phyloP scores from a whole-genome alignment of 2,329 filamentous ascomycete species.

The Aspergillus neoniger region DNA sequence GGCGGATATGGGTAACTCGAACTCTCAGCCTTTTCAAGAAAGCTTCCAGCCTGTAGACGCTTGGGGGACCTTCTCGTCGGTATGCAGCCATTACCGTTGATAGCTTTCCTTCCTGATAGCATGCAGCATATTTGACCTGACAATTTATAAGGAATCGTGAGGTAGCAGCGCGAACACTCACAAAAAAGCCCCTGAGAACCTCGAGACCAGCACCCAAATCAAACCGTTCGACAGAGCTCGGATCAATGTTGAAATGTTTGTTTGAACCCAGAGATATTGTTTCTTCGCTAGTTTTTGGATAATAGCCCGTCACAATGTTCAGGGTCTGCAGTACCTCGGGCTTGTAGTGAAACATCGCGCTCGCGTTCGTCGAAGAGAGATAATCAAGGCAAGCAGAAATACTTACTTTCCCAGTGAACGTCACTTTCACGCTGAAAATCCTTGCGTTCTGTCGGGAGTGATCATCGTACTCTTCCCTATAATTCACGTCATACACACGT shows the following conservation, averaged over 20 bases:
- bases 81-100: not conserved
- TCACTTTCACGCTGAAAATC: not conserved
- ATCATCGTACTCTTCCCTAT: not conserved
- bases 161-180: slow-evolving; percentile 61
- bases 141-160: slow-evolving; percentile 62
- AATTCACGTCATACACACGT: not conserved
- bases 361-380: not conserved
- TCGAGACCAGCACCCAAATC: slow-evolving; percentile 51
- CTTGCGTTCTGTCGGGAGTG: not conserved
- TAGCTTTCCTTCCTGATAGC: slow-evolving; percentile 50
- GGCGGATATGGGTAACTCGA: slow-evolving; percentile 42
- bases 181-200: slow-evolving; percentile 63
- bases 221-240: not conserved
- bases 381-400: not conserved
- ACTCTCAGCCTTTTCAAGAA: slow-evolving; percentile 38
- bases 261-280: not conserved
- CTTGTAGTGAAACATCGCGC: not conserved
- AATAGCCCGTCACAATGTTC: not conserved
- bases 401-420: not conserved
- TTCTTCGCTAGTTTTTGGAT: not conserved
- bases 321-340: not conserved
- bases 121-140: slow-evolving; percentile 62
- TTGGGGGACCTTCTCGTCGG: not conserved
- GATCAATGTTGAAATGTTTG: not conserved
- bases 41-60: too few relatives aligned